phyloP scores from a whole-genome alignment of 1,284 basidiomycete species.

The Ustilago lituana region DNA sequence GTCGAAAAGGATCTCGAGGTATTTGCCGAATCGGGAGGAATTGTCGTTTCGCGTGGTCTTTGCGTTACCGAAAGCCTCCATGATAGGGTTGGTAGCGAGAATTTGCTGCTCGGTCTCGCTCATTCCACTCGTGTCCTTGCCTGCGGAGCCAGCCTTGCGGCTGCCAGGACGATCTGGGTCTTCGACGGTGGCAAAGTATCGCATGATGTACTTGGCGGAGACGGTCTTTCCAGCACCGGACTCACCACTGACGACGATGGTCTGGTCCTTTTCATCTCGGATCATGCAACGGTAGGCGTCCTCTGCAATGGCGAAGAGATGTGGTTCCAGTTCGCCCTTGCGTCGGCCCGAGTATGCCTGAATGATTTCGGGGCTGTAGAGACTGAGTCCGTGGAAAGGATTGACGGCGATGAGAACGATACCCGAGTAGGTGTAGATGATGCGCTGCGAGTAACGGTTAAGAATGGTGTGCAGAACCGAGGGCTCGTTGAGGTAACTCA shows the following conservation, averaged over 20 bases:
- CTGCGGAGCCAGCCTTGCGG: slow-evolving; percentile 61
- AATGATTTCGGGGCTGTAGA: slow-evolving; percentile 91
- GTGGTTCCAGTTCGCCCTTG: slow-evolving; percentile 95
- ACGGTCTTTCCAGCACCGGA: slow-evolving; percentile 99
- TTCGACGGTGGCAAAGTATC: slow-evolving; percentile 97
- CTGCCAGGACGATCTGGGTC: slow-evolving; percentile 73
- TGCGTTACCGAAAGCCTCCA: slow-evolving; percentile 98
- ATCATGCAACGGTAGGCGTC: slow-evolving; percentile 99
- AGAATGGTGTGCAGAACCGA: slow-evolving; percentile 94
- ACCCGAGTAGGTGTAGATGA: slow-evolving; percentile 98
- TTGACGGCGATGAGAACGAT: slow-evolving; percentile 98
- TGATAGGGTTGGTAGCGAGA: slow-evolving; percentile 96
- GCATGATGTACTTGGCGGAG: slow-evolving; percentile 98
- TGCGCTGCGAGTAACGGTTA: slow-evolving; percentile 94
- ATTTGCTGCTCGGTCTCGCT: slow-evolving; percentile 97
- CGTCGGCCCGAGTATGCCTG: slow-evolving; percentile 93
- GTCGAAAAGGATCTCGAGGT: slow-evolving; percentile 98
- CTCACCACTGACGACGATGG: slow-evolving; percentile 98
- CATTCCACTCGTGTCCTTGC: slow-evolving; percentile 75
- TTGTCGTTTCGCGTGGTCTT: slow-evolving; percentile 99
- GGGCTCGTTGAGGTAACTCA: slow-evolving; percentile 97
- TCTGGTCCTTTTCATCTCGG: slow-evolving; percentile 92
- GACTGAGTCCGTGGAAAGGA: slow-evolving; percentile 82
- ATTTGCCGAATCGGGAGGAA: slow-evolving; percentile 98
- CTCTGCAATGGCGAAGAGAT: slow-evolving; percentile 98